Conservation (phyloP, 441 rosid species). For the Brassica hybrid region DNA sequence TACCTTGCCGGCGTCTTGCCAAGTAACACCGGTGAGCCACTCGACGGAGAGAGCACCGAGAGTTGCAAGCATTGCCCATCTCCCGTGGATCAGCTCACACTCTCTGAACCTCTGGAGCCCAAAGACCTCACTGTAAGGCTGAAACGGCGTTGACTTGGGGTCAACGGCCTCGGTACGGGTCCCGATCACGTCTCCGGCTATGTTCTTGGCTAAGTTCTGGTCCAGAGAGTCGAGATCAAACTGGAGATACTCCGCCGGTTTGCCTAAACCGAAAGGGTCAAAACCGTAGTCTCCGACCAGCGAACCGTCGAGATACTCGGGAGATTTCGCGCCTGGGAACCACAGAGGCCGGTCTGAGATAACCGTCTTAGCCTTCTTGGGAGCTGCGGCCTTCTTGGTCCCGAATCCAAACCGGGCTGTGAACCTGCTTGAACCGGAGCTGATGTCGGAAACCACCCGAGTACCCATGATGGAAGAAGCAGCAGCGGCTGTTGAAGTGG, state of each 20-base stretch:
- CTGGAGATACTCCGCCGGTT: slow-evolving; percentile 92
- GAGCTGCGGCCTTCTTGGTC: slow-evolving; percentile 51
- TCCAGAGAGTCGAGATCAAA: slow-evolving; percentile 85
- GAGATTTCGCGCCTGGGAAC: slow-evolving; percentile 90
- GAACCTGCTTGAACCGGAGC: slow-evolving; percentile 57
- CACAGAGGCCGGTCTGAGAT: slow-evolving; percentile 73
- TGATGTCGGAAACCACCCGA: slow-evolving; percentile 56
- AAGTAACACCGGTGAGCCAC: slow-evolving; percentile 89
- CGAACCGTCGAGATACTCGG: slow-evolving; percentile 86
- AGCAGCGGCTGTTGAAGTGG: slow-evolving; percentile 70
- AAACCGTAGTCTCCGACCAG: slow-evolving; percentile 89
- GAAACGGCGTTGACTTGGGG: slow-evolving; percentile 84
- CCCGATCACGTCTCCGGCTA: slow-evolving; percentile 79
- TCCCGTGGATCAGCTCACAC: slow-evolving; percentile 92
- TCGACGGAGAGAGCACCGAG: slow-evolving; percentile 88
- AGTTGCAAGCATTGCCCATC: slow-evolving; percentile 98
- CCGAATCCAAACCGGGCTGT: slow-evolving; percentile 84
- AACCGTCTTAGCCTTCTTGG: slow-evolving; percentile 56
- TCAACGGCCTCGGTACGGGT: slow-evolving; percentile 65
- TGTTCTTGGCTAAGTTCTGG: slow-evolving; percentile 86
- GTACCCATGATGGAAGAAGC: slow-evolving; percentile 84
- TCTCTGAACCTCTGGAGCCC: slow-evolving; percentile 92
- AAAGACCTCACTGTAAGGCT: slow-evolving; percentile 90
- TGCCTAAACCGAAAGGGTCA: slow-evolving; percentile 90
- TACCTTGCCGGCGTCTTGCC: slow-evolving; percentile 99